Base-by-base conservation (phyloP, 1,284 basidiomycete genomes). In the Ceratorhiza oryzae-sativae region DNA sequence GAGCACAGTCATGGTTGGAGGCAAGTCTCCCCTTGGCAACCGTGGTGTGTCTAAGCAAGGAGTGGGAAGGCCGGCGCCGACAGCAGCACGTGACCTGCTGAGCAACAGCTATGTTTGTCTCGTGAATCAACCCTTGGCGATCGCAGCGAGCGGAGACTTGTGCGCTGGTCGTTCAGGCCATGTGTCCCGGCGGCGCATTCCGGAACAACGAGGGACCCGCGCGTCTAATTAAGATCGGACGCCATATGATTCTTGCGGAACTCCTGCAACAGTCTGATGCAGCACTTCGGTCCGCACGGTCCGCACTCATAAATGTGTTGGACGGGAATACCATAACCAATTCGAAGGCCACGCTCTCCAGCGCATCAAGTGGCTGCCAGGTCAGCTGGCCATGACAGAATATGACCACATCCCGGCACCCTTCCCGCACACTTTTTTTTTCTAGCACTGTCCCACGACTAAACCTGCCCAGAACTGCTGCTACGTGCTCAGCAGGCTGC, bases 261-360 rank as follows among this genome's bases (percentile, higher is more conserved):
- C 27, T 25, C 51, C 15, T 32, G 51, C 42, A 30, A 34, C 30
- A 55, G 27, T 13, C 30, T n/a, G 15, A 55, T 55, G 27, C 13
- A 27, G n/a, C 18, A 13, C 51, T 9, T n/a, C 51, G 51, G 51
- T 34, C 51, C 51, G 51, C 5, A 27, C 49, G 49, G 49, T 30
- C 49, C 49, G 49, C 13, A 10, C n/a, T 25, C 25, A 30, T 18
- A 27, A 34, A 34, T 55, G 30, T 55, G 51, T 55, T 55, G 51
- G 51, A 55, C 51, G 51, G 51, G 51, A 55, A 55, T 55, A 55
- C 51, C 30, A 55, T 55, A 55, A 55, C 51, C 51, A 55, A 55
- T 55, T 55, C 27, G 51, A 55, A 55, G 51, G 34, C 51, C 34
- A 6, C 13, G 15, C 51, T 55, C 51, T 34, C 51, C 51, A 55